These are phyloP conservation scores for Pseudonitzschia multistriata DNA, from an alignment of 108 stramenopile genomes.

Conservation along the genomic window DNA sequence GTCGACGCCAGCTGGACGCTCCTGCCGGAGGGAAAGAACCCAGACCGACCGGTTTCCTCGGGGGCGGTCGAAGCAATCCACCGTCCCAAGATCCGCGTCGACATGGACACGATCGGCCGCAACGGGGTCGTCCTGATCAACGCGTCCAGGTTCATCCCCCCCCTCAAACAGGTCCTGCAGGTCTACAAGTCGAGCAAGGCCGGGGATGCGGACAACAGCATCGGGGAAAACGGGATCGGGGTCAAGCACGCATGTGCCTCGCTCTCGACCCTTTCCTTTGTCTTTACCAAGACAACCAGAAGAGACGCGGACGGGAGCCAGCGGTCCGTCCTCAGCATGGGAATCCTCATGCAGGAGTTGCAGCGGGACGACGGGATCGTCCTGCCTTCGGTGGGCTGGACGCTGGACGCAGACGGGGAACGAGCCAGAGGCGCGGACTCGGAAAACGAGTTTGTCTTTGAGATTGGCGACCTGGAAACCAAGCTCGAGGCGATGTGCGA, in stretches of 20 bases:
- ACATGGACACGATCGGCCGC: slow-evolving; percentile 14
- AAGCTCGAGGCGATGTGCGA: neutral
- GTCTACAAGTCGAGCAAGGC: slow-evolving; percentile 60
- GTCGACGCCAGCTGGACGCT: slow-evolving; percentile 56
- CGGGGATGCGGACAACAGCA: slow-evolving; percentile 21
- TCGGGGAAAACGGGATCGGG: slow-evolving; percentile 80
- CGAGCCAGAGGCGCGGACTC: neutral
- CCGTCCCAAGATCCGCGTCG: slow-evolving; percentile 22
- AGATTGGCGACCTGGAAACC: neutral
- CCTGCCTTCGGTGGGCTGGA: slow-evolving; percentile 22
- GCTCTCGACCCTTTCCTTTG: slow-evolving; percentile 43
- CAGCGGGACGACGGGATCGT: slow-evolving; percentile 46
- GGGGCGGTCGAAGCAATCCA: neutral
- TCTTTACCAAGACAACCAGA: slow-evolving; percentile 35
- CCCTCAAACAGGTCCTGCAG: slow-evolving; percentile 48
- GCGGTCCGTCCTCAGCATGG: slow-evolving; percentile 29
- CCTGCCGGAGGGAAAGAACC: neutral
- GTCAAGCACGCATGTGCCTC: slow-evolving; percentile 75
- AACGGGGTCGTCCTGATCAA: slow-evolving; percentile 58
- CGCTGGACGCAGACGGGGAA: neutral
- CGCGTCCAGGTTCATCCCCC: slow-evolving; percentile 42
- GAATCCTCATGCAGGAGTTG: slow-evolving; percentile 47
- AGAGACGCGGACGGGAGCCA: neutral
- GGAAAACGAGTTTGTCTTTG: no score
- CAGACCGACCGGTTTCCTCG: no score